Percentiles rank a stretch among this genome's conserved stretches.
Conservation (phyloP, 257 asterid species). For the Primulina tabacum region DNA sequence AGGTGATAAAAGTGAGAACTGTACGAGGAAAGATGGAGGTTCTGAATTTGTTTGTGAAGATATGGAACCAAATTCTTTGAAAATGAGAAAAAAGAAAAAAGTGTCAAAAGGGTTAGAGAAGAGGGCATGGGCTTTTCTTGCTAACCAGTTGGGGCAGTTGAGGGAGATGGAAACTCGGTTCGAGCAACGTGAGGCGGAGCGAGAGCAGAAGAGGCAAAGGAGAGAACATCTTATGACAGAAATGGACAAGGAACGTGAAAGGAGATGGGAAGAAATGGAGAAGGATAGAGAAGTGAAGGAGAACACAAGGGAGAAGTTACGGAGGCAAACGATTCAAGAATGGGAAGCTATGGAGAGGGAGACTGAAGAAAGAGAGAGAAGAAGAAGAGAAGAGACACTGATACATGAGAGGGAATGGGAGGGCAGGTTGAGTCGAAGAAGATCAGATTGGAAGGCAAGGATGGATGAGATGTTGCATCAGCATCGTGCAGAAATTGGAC, state of each 20-base stretch:
- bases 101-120: conserved; percentile 60
- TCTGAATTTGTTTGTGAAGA: conserved; percentile 63
- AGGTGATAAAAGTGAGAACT: conserved; percentile 43
- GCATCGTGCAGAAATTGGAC: conserved; percentile 81
- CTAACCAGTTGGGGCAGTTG: conserved; percentile 54
- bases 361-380: conserved; percentile 61
- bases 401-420: conserved; percentile 72
- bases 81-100: conserved; percentile 70
- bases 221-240: conserved; percentile 55
- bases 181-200: conserved; percentile 71
- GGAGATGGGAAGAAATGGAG: conserved; percentile 65
- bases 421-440: conserved; percentile 67
- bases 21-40: conserved; percentile 52
- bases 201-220: conserved; percentile 68
- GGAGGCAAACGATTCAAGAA: conserved; percentile 67
- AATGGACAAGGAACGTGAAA: conserved; percentile 58
- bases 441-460: conserved; percentile 83
- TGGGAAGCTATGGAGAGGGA: conserved; percentile 81
- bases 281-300: conserved; percentile 54
- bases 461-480: conserved; percentile 67
- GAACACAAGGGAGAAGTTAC: conserved; percentile 43
- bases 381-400: conserved; percentile 64
- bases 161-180: conserved; percentile 73
- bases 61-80: conserved; percentile 53
- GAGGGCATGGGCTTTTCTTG: conserved; percentile 66